phyloP scores from a whole-genome alignment of 2,329 filamentous ascomycete species.

The Beauveria sp. region DNA sequence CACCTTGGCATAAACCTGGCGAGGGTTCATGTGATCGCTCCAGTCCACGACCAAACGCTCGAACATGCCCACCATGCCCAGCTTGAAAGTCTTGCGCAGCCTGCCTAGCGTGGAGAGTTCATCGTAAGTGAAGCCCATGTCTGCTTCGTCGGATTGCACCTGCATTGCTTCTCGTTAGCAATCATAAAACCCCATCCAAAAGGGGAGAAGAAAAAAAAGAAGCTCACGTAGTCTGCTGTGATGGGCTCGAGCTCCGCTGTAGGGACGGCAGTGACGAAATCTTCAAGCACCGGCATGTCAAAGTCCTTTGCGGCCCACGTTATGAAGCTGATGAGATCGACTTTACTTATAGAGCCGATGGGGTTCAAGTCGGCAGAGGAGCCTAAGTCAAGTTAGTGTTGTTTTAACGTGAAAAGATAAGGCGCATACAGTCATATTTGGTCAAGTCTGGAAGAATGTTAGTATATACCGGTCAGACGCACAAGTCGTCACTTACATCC shows the following conservation, averaged over 20 bases:
- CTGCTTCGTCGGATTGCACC: conserved; percentile 32
- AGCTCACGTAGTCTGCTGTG: conserved; percentile 24
- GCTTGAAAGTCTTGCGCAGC: too few species aligned
- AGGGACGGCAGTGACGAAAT: conserved; percentile 53
- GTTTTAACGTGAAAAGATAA: neutral
- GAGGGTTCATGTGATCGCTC: too few species aligned
- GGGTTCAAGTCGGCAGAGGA: conserved; percentile 35
- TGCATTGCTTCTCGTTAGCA: neutral
- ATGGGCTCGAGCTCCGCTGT: conserved; percentile 44
- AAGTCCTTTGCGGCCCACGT: conserved; percentile 48
- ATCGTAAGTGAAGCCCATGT: conserved; percentile 39
- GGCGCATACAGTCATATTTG: conserved; percentile 20
- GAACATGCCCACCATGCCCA: too few species aligned
- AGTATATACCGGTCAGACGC: neutral
- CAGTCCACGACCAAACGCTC: too few species aligned
- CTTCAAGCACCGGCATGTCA: conserved; percentile 51
- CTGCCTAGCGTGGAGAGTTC: too few species aligned
- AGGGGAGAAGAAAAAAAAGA: neutral
- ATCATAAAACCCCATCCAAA: neutral
- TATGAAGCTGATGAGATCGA: conserved; percentile 59
- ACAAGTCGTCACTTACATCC: neutral
- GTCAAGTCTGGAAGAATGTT: conserved; percentile 22
- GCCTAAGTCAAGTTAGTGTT: neutral
- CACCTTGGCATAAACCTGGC: too few species aligned
- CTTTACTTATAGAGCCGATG: conserved; percentile 36